Evolutionary conservation across 1,284 basidiomycete genomes (phyloP), one percentile per base, ranked within the genome.

Genomic region (Caloboletus inedulis): DNA sequence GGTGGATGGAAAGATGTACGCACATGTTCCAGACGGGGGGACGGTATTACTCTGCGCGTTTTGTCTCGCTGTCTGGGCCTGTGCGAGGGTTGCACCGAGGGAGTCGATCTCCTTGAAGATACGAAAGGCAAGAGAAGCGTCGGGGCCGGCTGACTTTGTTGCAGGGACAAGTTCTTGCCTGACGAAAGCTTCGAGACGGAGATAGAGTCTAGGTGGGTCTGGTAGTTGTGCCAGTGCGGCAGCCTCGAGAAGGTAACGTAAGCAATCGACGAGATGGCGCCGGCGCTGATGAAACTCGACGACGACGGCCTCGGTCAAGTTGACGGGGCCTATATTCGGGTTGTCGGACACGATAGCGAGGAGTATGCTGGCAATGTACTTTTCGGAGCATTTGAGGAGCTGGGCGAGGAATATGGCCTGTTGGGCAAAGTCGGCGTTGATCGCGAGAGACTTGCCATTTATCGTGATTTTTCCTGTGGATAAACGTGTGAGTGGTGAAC

Each of bases 351-450:
- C 82, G 41, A 87, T 76, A 25, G 77, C 71, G 52, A 87, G 80
- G 35, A 92, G 74, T n/a, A 92, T 75, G 14, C 75, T 75, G 1
- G 90, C 85, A 47, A 84, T 71, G 65, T 88, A 83, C 59, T 83
- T 81, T 71, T 94, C 90, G 6, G 90, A 92, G 58, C 81, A 84
- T 61, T 82, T 77, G 50, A 94, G 82, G 53, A 89, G 82, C 62
- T 87, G 81, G 0, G 90, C 81, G 48, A 92, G 78, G 68, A 89
- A 89, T 53, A 85, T 67, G 53, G 79, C 81, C 64, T 91, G 89
- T 51, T 80, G 80, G n/a, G 80, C 81, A 68, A 87, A 91, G 65
- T 89, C 85, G 30, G 76, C 69, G 64, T 89, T 91, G 58, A 87
- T 77, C 4, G 79, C 81, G 46, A 87, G 75, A 23, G 79, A 72